Evolutionary conservation across 2,329 filamentous ascomycete genomes (phyloP).

Genomic region (Capronia americana): DNA sequence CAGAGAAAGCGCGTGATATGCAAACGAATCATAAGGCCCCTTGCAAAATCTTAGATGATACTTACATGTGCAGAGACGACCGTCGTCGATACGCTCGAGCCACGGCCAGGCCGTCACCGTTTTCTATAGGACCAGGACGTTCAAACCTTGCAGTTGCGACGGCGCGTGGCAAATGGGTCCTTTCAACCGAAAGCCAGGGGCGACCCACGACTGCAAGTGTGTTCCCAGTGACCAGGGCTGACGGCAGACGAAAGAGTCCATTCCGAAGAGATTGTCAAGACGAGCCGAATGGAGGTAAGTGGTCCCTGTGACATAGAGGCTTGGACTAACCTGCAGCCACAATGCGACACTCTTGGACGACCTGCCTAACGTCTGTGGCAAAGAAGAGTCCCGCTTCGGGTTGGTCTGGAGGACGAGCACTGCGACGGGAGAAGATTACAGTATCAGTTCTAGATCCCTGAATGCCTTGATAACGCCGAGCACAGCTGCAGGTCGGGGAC

Average conservation of each 20-base stretch:
- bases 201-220: slow-evolving; percentile 18
- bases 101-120: slow-evolving; percentile 14
- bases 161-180: slow-evolving; percentile 27
- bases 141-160: slow-evolving; percentile 19
- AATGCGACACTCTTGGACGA: slow-evolving; percentile 21
- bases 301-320: slow-evolving; percentile 15
- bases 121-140: slow-evolving; percentile 19
- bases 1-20: slow-evolving; percentile 17
- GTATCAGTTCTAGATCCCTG: slow-evolving; percentile 10
- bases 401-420: slow-evolving; percentile 6
- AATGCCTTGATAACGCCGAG: neutral
- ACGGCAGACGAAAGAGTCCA: slow-evolving; percentile 15
- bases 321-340: slow-evolving; percentile 26
- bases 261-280: slow-evolving; percentile 19
- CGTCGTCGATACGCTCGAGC: slow-evolving; percentile 21
- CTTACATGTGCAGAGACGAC: slow-evolving; percentile 10
- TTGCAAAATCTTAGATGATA: slow-evolving; percentile 6
- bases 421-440: slow-evolving; percentile 17
- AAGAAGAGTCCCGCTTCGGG: slow-evolving; percentile 9
- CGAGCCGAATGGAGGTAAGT: slow-evolving; percentile 18
- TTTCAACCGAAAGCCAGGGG: slow-evolving; percentile 15
- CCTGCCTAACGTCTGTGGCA: slow-evolving; percentile 27
- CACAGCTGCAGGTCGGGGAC: neutral
- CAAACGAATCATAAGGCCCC: slow-evolving; percentile 20
- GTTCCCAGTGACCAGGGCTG: slow-evolving; percentile 11